These are phyloP conservation scores for Eucalyptus tenuipes DNA, from an alignment of 345 rosid species.

Conservation along the genomic window DNA sequence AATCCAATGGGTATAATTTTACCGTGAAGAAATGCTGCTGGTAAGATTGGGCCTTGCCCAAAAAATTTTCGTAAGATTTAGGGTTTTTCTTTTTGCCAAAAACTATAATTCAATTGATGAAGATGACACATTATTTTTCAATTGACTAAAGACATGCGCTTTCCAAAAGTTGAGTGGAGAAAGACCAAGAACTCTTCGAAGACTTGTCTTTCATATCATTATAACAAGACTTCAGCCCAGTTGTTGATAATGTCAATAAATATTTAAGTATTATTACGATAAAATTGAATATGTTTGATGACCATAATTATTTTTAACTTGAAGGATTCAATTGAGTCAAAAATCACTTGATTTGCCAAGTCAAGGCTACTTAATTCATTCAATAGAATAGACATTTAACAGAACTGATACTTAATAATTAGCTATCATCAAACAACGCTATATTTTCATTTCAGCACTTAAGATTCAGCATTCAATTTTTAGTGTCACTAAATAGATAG, in stretches of 20 bases:
- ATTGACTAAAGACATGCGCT: not conserved
- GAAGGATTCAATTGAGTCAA: not conserved
- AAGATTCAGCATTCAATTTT: not conserved
- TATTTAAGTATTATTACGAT: not conserved
- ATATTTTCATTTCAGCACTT: not conserved
- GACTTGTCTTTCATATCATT: not conserved
- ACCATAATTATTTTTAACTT: not conserved
- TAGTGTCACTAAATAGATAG: not conserved
- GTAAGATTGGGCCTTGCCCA: not conserved
- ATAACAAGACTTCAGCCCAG: not conserved
- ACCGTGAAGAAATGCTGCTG: not conserved
- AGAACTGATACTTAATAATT: not conserved
- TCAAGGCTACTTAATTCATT: not conserved
- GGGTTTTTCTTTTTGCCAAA: not conserved
- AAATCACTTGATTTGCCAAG: not conserved
- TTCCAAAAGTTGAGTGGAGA: not conserved
- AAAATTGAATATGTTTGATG: not conserved
- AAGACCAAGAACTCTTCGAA: not conserved
- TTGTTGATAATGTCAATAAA: not conserved
- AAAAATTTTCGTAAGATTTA: not conserved
- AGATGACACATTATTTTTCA: not conserved
- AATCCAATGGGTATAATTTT: not conserved
- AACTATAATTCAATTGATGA: not conserved
- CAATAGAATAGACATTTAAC: not conserved
- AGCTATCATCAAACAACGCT: not conserved